Evolutionary conservation across 2,329 filamentous ascomycete genomes (phyloP).

Genomic region (Colletotrichum navitas): DNA sequence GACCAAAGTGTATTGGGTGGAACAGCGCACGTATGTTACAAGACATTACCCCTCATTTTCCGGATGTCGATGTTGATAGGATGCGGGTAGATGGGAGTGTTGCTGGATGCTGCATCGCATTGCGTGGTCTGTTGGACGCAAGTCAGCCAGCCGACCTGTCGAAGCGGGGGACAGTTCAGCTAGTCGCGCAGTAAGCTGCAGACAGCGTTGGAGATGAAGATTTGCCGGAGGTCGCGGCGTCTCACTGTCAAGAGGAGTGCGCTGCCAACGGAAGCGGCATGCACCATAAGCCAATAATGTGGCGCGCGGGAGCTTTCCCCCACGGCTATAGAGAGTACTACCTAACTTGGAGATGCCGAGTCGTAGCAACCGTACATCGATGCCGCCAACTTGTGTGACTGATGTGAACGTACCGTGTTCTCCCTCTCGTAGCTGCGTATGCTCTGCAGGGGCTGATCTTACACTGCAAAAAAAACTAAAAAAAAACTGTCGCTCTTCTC

Average conservation of each 20-base stretch:
- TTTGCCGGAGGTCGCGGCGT: slow-evolving; percentile 34
- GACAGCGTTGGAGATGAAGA: slow-evolving; percentile 34
- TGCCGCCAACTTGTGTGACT: slow-evolving; percentile 5
- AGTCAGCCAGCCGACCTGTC: slow-evolving; percentile 1
- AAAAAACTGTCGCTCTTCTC: slow-evolving; percentile 4
- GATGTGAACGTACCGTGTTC: slow-evolving; percentile 8
- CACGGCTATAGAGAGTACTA: neutral
- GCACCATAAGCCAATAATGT: slow-evolving; percentile 14
- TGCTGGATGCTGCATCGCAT: slow-evolving; percentile 15
- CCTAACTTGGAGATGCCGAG: slow-evolving; percentile 33
- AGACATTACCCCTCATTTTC: slow-evolving; percentile 36
- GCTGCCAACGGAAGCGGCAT: slow-evolving; percentile 35
- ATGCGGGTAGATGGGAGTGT: slow-evolving; percentile 4
- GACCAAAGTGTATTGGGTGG: slow-evolving; percentile 30
- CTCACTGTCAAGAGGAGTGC: slow-evolving; percentile 31
- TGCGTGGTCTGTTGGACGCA: slow-evolving; percentile 5
- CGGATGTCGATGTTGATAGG: slow-evolving; percentile 20
- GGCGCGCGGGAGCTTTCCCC: slow-evolving; percentile 5
- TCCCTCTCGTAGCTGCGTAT: neutral
- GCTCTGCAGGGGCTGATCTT: slow-evolving; percentile 10
- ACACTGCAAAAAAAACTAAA: neutral
- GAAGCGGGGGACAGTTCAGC: neutral
- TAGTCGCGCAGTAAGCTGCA: slow-evolving; percentile 16
- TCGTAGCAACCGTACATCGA: slow-evolving; percentile 1
- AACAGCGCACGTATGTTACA: slow-evolving; percentile 32